Conservation (phyloP, 306 rosid species). For the Prunus mongolica region DNA sequence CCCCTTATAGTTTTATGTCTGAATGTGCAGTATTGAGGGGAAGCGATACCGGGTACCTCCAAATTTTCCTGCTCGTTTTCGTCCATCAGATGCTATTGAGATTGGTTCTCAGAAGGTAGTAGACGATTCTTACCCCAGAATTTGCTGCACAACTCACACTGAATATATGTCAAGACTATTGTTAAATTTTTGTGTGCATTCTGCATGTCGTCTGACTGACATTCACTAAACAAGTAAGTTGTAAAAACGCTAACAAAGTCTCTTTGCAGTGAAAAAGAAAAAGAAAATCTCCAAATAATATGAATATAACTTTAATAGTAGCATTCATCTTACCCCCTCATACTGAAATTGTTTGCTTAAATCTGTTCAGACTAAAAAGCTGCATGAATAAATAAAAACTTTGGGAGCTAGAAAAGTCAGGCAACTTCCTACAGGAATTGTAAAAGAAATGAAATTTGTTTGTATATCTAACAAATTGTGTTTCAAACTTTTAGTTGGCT, state of each 20-base stretch:
- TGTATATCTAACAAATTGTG: neutral
- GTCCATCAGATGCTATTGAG: slow-evolving; percentile 57
- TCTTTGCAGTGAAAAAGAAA: neutral
- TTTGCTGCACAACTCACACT: neutral
- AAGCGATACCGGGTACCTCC: slow-evolving; percentile 52
- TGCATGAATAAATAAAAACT: too few species aligned
- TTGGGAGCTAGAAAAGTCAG: too few species aligned
- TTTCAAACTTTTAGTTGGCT: neutral
- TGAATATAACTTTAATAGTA: too few species aligned
- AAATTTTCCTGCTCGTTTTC: slow-evolving; percentile 60
- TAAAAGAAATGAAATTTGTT: too few species aligned
- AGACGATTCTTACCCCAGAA: neutral
- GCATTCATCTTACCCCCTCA: too few species aligned
- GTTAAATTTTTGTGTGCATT: neutral
- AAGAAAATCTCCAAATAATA: too few species aligned
- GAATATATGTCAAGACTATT: neutral
- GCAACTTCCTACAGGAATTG: too few species aligned
- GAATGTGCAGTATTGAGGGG: slow-evolving; percentile 62
- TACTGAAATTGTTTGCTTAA: too few species aligned
- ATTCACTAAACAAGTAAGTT: neutral
- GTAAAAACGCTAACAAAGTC: too few species aligned
- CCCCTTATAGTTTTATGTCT: neutral
- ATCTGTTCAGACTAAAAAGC: too few species aligned
- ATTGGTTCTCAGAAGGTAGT: slow-evolving; percentile 82
- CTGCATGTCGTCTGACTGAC: neutral